A percentile compares a stretch with the other conserved stretches of the same genome.
Evolutionary conservation across 1,139 yeast genomes (phyloP).

Genomic region (Candida sp.): DNA sequence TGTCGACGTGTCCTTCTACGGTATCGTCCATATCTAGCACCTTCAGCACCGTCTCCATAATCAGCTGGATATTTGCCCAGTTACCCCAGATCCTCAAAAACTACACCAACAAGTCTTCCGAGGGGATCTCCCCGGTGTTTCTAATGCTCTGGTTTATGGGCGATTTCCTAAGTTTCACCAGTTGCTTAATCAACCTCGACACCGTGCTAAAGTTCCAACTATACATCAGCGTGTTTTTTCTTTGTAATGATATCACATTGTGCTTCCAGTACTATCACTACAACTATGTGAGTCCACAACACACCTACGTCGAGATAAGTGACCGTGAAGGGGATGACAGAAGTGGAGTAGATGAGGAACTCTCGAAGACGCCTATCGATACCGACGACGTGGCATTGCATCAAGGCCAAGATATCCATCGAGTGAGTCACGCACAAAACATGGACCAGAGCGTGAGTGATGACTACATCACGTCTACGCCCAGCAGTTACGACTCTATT

Average conservation of each 20-base stretch:
- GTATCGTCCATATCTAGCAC: constrained; percentile 26
- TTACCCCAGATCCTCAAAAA: constrained; percentile 85
- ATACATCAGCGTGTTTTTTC: constrained; percentile 73
- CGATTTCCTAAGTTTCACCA: constrained; percentile 78
- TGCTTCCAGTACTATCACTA: constrained; percentile 84
- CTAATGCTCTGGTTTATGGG: constrained; percentile 84
- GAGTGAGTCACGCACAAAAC: constrained; percentile 14
- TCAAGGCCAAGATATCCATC: constrained; percentile 17
- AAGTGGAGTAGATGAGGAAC: neutral
- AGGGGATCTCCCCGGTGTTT: constrained; percentile 82
- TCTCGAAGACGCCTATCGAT: neutral
- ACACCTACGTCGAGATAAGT: neutral
- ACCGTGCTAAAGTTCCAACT: constrained; percentile 79
- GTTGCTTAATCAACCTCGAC: constrained; percentile 71
- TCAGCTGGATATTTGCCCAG: constrained; percentile 84
- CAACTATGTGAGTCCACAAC: constrained; percentile 39
- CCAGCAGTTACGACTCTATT: constrained; percentile 30
- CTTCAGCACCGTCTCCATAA: constrained; percentile 39
- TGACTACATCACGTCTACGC: constrained; percentile 18
- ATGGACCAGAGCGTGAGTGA: constrained; percentile 6
- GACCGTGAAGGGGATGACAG: neutral
- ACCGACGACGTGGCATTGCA: constrained; percentile 12
- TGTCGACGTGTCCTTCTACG: constrained; percentile 16
- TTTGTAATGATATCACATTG: constrained; percentile 71
- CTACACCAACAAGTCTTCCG: constrained; percentile 78